These are phyloP conservation scores for Fraxinus sp. DNA, from an alignment of 305 asterid species.

Conservation along the genomic window DNA sequence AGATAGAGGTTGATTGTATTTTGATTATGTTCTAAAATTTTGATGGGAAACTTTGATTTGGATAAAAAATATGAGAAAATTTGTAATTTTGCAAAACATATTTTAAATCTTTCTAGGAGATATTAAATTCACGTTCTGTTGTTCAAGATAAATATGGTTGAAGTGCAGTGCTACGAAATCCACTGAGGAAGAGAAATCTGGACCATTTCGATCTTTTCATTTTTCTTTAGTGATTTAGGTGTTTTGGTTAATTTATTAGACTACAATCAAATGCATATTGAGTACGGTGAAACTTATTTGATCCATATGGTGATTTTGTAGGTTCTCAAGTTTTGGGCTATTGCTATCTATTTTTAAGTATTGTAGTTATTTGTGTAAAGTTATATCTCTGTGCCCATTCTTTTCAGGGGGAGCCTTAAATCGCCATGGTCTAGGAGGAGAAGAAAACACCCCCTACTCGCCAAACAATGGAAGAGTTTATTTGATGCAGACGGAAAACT, in stretches of 20 bases:
- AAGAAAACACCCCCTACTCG: constrained; percentile 71
- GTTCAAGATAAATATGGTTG: background rate
- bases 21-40: background rate
- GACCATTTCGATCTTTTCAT: background rate
- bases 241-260: background rate
- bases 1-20: constrained; percentile 9
- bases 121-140: background rate
- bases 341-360: constrained; percentile 2
- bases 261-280: background rate
- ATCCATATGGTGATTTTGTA: background rate
- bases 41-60: constrained; percentile 11
- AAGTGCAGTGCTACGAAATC: background rate
- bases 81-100: constrained; percentile 13
- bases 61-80: background rate
- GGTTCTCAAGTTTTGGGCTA: constrained; percentile 4
- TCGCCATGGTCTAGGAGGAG: constrained; percentile 89
- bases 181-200: background rate
- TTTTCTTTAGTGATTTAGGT: background rate
- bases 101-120: constrained; percentile 1
- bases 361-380: background rate
- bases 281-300: background rate
- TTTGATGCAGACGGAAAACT: constrained; percentile 70
- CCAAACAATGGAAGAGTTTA: constrained; percentile 68
- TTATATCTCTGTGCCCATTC: constrained; percentile 25
- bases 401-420: constrained; percentile 67